Evolutionary conservation across 2,329 filamentous ascomycete species (phyloP), one percentile per base, ranked within the genome.

Genomic region (Akanthomyces dipterigenus): DNA sequence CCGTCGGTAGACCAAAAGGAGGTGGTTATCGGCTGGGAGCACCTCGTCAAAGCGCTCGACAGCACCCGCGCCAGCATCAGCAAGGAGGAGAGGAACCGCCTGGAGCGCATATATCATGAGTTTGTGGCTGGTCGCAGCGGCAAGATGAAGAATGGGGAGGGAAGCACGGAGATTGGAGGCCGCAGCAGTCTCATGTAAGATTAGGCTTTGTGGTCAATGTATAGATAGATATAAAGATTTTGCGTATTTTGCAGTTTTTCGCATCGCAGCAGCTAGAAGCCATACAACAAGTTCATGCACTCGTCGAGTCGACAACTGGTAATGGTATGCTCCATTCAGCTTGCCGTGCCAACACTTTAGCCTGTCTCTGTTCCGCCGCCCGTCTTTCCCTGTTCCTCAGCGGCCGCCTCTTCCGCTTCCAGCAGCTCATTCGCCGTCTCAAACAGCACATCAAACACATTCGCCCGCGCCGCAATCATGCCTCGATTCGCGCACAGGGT

Each of bases 101-200:
- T 99, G 66, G 82, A 85, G 68, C 84, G 84, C 45, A 97, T 99
- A 64, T 99, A 99, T 72, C 80, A 82, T 18, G 95, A 99, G 76
- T 99, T 99, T 78, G 88, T 97, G 0, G 90, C 91, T 4, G 93
- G 92, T 0, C 82, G 95, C 67, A 96, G 93, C 73, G 95, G 95
- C 8, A 93, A 98, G 78, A 92, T 99, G 91, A 91, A 88, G 63
- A 93, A 89, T 74, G 95, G 95, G 1, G 91, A 98, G 75, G 92
- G 90, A 0, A 90, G 89, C 61, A 96, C 88, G 73, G 95, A 98
- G 75, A 86, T 99, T 76, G 95, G 95, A 8, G 95, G 93, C 16
- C 81, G 95, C 71, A 93, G 89, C 68, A 98, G 92, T 76, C 79
- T 99, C 75, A 98, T 98, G 95, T 97, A 76, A 69, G 58, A 53